These are phyloP conservation scores for Solidago caesia DNA, from an alignment of 129 eudicot genomes.

Conservation along the genomic window DNA sequence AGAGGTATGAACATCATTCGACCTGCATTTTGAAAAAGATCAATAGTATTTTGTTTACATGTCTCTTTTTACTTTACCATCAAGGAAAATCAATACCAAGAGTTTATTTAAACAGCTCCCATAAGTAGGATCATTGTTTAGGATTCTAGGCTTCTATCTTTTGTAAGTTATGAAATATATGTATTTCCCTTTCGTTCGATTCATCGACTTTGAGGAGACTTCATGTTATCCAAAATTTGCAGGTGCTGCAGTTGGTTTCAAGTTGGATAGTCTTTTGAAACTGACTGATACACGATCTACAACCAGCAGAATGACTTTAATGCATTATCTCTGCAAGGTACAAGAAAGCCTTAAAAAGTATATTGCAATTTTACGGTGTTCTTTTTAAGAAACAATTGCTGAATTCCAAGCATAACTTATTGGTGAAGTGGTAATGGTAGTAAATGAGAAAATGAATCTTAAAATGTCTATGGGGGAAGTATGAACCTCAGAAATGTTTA, in stretches of 20 bases:
- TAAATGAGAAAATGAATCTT: too few relatives aligned
- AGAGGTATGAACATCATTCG: slow-evolving; percentile 57
- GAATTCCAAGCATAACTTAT: too few relatives aligned
- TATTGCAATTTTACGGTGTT: background rate
- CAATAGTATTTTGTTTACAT: slow-evolving; percentile 4
- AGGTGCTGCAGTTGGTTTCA: slow-evolving; percentile 92
- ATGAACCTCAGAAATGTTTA: background rate
- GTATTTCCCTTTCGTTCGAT: too few relatives aligned
- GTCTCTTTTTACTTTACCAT: background rate
- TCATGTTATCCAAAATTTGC: slow-evolving; percentile 19
- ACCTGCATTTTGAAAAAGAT: background rate
- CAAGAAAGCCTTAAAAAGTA: slow-evolving; percentile 1
- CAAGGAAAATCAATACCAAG: background rate
- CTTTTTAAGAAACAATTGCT: background rate
- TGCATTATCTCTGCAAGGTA: slow-evolving; percentile 99
- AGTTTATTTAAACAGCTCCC: background rate
- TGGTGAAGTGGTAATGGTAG: too few relatives aligned
- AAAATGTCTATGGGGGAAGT: too few relatives aligned
- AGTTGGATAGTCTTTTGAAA: slow-evolving; percentile 88
- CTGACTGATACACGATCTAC: slow-evolving; percentile 86
- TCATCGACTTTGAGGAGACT: background rate
- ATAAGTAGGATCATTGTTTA: background rate
- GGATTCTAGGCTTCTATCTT: slow-evolving; percentile 6
- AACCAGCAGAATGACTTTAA: slow-evolving; percentile 78
- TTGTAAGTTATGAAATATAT: slow-evolving; percentile 37